These are phyloP conservation scores for Septoria linicola DNA, from an alignment of 2,329 filamentous ascomycete genomes.

Conservation along the genomic window DNA sequence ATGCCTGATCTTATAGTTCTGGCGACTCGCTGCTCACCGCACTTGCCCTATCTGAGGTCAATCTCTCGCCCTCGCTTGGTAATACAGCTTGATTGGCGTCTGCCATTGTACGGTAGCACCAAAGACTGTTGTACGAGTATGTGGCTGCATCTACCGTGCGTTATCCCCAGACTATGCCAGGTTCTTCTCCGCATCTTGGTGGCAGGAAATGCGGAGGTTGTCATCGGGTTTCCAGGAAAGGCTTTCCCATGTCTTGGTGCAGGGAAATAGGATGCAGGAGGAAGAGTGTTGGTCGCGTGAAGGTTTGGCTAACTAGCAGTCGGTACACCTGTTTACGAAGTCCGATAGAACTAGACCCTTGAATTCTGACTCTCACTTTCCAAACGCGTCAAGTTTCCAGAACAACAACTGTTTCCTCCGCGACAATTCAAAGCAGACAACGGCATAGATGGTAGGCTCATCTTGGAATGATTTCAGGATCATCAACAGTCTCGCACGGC, in stretches of 20 bases:
- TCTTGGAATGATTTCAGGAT: too few species aligned
- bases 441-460: too few species aligned
- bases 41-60: background rate
- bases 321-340: too few species aligned
- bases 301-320: too few species aligned
- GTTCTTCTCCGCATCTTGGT: background rate
- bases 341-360: too few species aligned
- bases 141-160: slow-evolving; percentile 2
- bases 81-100: background rate
- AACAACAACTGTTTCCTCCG: too few species aligned
- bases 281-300: too few species aligned
- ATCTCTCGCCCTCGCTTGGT: background rate
- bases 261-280: background rate
- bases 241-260: background rate
- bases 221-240: background rate
- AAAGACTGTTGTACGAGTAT: too few species aligned
- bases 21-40: background rate
- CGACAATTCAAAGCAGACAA: too few species aligned
- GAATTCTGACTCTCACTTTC: too few species aligned
- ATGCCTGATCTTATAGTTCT: slow-evolving; percentile 5
- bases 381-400: too few species aligned
- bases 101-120: slow-evolving; percentile 1
- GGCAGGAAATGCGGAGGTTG: slow-evolving; percentile 2
- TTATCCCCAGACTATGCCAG: slow-evolving; percentile 4
- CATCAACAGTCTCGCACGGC: too few species aligned